Conservation (phyloP, 2,329 filamentous ascomycete species). For the Pseudogymnoascus sp. region DNA sequence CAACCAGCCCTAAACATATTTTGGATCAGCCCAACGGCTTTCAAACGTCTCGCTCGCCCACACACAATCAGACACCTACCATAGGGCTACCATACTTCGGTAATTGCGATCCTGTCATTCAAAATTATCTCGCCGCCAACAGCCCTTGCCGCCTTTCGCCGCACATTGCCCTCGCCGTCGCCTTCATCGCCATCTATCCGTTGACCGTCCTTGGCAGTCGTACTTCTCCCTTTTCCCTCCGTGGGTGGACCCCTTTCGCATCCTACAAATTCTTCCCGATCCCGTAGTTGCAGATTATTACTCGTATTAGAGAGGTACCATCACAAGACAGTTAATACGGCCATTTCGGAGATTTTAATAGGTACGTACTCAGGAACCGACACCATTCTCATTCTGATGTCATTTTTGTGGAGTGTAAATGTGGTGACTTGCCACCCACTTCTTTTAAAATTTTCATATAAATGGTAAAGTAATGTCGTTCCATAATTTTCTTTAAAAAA, state of each 20-base stretch:
- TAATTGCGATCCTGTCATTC: background rate
- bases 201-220: background rate
- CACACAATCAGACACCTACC: background rate
- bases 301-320: background rate
- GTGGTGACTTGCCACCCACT: background rate
- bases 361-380: constrained; percentile 7
- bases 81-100: too few species aligned
- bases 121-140: background rate
- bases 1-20: background rate
- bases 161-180: background rate
- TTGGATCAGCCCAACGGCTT: background rate
- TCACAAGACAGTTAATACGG: background rate
- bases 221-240: background rate
- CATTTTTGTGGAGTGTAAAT: constrained; percentile 1
- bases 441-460: background rate
- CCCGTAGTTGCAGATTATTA: background rate
- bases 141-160: background rate
- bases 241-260: background rate
- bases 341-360: background rate
- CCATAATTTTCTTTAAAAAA: background rate
- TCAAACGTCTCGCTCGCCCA: background rate
- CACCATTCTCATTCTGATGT: background rate
- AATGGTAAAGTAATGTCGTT: background rate
- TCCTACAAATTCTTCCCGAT: background rate
- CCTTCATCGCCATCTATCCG: background rate